Percentiles rank a stretch among this genome's conserved stretches.
phyloP scores from a whole-genome alignment of 2,329 filamentous ascomycete species.

The Pleomassaria siparia region DNA sequence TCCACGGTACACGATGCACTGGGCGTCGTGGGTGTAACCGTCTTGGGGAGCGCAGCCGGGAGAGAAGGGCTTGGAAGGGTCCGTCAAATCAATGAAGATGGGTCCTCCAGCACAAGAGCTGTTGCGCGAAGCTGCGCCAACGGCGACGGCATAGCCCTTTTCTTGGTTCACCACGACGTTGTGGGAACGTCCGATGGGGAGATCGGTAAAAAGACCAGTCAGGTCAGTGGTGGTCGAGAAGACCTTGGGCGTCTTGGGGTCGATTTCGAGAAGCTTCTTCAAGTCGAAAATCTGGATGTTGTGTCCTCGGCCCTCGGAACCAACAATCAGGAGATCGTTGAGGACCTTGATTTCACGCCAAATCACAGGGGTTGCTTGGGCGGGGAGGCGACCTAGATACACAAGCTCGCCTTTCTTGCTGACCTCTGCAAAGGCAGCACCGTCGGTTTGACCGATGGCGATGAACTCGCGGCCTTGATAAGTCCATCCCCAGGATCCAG shows the following conservation, averaged over 20 bases:
- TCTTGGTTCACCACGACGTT: constrained; percentile 41
- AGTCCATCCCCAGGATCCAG: constrained; percentile 57
- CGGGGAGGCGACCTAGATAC: constrained; percentile 57
- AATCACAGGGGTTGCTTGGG: constrained; percentile 46
- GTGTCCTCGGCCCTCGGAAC: constrained; percentile 47
- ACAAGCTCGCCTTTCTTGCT: constrained; percentile 49
- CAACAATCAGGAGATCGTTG: constrained; percentile 49
- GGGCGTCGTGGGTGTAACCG: constrained; percentile 63
- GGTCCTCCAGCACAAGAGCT: constrained; percentile 53
- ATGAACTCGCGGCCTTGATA: constrained; percentile 57
- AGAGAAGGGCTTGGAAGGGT: constrained; percentile 48
- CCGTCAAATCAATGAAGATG: constrained; percentile 61
- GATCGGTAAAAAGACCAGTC: constrained; percentile 4
- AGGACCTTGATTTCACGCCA: constrained; percentile 57
- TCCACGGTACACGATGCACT: constrained; percentile 60
- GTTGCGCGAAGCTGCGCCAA: constrained; percentile 34
- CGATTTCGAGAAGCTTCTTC: constrained; percentile 47
- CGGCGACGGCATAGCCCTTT: constrained; percentile 37
- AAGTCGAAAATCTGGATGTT: constrained; percentile 66
- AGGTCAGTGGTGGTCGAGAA: constrained; percentile 16
- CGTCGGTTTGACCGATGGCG: constrained; percentile 58
- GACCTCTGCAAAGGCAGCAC: constrained; percentile 54
- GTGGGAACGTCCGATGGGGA: constrained; percentile 35
- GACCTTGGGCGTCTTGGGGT: constrained; percentile 32
- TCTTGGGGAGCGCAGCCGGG: constrained; percentile 58